These are phyloP conservation scores for Trichosanthes truncata DNA, from an alignment of 306 rosid species.

Conservation along the genomic window DNA sequence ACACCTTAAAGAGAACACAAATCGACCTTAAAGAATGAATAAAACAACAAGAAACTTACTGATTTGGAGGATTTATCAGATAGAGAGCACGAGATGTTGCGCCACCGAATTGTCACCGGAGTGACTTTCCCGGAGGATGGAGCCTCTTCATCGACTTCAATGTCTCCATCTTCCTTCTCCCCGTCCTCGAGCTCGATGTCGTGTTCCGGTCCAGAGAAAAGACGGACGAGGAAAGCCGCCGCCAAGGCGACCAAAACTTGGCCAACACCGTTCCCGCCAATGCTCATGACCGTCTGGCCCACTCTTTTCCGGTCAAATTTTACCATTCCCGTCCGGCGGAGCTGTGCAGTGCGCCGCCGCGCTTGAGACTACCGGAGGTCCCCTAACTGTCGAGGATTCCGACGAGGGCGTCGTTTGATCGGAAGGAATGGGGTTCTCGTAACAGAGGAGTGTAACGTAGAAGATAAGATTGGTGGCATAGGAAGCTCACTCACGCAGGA, in stretches of 20 bases:
- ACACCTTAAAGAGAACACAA: background rate
- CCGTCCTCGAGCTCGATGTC: slow-evolving; percentile 20
- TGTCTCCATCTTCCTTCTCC: slow-evolving; percentile 17
- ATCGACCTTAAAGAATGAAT: no score
- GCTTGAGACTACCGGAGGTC: background rate
- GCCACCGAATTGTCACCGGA: slow-evolving; percentile 80
- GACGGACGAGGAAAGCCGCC: slow-evolving; percentile 54
- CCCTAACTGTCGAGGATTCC: background rate
- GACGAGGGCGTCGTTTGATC: background rate
- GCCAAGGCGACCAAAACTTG: slow-evolving; percentile 66
- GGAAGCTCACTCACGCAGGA: no score
- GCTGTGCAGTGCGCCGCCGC: background rate
- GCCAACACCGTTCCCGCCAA: slow-evolving; percentile 58
- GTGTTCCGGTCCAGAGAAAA: slow-evolving; percentile 52
- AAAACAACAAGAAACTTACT: slow-evolving; percentile 29
- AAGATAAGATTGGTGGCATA: slow-evolving; percentile 10
- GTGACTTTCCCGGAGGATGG: slow-evolving; percentile 25
- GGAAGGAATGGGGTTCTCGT: background rate
- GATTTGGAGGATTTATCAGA: slow-evolving; percentile 49
- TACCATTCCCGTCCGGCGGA: slow-evolving; percentile 18
- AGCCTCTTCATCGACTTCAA: slow-evolving; percentile 14
- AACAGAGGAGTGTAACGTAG: background rate
- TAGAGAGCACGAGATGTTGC: slow-evolving; percentile 56
- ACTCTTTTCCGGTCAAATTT: slow-evolving; percentile 55
- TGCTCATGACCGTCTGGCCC: slow-evolving; percentile 37